Conservation (phyloP, 805 yeast species). For the Saccharomycopsis sp. region DNA sequence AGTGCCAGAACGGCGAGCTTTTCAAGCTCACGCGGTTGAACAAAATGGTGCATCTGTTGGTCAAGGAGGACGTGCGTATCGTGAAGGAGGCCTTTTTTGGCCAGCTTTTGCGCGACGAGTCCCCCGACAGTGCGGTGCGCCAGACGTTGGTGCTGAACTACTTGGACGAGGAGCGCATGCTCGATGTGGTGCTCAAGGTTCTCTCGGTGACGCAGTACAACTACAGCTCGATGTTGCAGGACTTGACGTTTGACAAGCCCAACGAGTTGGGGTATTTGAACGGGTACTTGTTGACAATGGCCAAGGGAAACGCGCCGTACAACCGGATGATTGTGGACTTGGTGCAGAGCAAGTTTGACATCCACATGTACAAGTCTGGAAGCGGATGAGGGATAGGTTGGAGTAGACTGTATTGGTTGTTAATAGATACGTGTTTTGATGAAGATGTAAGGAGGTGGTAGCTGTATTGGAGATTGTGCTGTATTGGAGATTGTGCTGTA, state of each 20-base stretch:
- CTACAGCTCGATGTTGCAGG: constrained; percentile 48
- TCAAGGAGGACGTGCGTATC: constrained; percentile 40
- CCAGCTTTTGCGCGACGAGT: constrained; percentile 30
- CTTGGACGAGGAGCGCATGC: constrained; percentile 31
- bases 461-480: too few relatives aligned
- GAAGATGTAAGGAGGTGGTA: too few relatives aligned
- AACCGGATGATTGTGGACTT: constrained; percentile 12
- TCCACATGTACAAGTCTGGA: constrained; percentile 1
- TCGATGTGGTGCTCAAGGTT: constrained; percentile 36
- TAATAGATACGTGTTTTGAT: too few relatives aligned
- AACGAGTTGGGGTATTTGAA: constrained; percentile 82
- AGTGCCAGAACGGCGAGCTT: constrained; percentile 74
- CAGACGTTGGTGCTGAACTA: constrained; percentile 25
- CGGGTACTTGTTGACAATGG: constrained; percentile 64
- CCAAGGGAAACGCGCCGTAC: constrained; percentile 31
- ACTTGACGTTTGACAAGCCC: constrained; percentile 38
- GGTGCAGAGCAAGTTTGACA: constrained; percentile 14
- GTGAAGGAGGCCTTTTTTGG: constrained; percentile 31
- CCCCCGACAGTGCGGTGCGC: too few relatives aligned
- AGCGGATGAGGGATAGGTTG: too few relatives aligned
- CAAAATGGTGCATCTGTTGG: constrained; percentile 34
- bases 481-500: too few relatives aligned
- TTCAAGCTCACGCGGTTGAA: constrained; percentile 30
- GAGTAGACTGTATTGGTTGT: too few relatives aligned
- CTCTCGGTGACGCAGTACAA: constrained; percentile 47